phyloP scores from a whole-genome alignment of 1,139 yeast genomes.

The Petasospora rhodanensis region DNA sequence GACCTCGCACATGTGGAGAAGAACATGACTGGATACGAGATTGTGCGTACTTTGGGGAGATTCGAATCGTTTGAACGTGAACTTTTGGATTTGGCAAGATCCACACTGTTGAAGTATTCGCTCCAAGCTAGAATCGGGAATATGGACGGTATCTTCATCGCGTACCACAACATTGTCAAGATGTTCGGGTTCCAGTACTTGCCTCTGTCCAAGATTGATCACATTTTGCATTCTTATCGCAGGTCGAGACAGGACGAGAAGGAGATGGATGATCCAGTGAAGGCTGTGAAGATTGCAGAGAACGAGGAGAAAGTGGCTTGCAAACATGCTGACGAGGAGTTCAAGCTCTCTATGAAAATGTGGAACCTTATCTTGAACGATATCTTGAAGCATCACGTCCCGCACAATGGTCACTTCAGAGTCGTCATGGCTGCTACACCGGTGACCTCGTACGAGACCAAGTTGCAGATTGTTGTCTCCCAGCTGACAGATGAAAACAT shows the following conservation, averaged over 20 bases:
- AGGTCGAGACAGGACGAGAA: constrained; percentile 6
- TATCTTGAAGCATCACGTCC: constrained; percentile 28
- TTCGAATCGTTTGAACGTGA: constrained; percentile 82
- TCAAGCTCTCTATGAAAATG: constrained; percentile 56
- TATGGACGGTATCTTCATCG: constrained; percentile 94
- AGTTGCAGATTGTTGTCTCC: constrained; percentile 27
- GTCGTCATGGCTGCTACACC: constrained; percentile 14
- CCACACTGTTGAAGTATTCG: constrained; percentile 78
- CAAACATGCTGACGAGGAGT: constrained; percentile 66
- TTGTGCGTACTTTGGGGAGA: constrained; percentile 54
- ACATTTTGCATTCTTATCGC: constrained; percentile 42
- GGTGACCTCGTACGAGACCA: constrained; percentile 19
- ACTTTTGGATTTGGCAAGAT: constrained; percentile 64
- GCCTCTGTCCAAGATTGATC: constrained; percentile 70
- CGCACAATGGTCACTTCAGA: constrained; percentile 18
- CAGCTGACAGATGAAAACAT: constrained; percentile 22
- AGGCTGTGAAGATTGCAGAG: constrained; percentile 3
- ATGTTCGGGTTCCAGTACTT: constrained; percentile 90
- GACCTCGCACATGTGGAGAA: constrained; percentile 56
- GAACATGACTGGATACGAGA: constrained; percentile 60
- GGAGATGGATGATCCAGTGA: background rate
- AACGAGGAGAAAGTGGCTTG: constrained; percentile 34
- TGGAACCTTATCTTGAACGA: constrained; percentile 49
- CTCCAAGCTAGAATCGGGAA: constrained; percentile 92
- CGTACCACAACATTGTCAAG: constrained; percentile 77